Evolutionary conservation across 2,329 filamentous ascomycete genomes (phyloP).

Genomic region (Aureobasidium uvarum): DNA sequence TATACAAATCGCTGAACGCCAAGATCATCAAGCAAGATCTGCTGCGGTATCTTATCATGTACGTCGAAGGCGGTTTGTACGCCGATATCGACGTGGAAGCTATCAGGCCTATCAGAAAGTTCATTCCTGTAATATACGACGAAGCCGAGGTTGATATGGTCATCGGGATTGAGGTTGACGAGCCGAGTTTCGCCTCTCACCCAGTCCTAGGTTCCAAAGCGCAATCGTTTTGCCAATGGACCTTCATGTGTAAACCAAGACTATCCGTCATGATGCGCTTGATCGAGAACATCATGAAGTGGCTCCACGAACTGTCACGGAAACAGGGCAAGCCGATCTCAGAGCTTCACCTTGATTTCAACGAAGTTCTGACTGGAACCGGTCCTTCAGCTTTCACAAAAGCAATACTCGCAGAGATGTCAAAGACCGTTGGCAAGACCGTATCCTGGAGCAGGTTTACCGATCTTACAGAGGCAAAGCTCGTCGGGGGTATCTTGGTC

Average conservation of each 20-base stretch:
- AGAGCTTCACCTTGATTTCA: constrained; percentile 62
- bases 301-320: constrained; percentile 58
- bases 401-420: constrained; percentile 64
- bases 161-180: constrained; percentile 66
- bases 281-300: constrained; percentile 64
- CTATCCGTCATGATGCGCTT: constrained; percentile 65
- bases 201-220: constrained; percentile 64
- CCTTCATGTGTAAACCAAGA: constrained; percentile 64
- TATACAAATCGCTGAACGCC: constrained; percentile 58
- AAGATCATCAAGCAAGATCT: constrained; percentile 65
- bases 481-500: constrained; percentile 62
- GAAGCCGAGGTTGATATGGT: constrained; percentile 63
- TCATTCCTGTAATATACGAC: constrained; percentile 60
- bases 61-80: constrained; percentile 60
- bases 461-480: constrained; percentile 61
- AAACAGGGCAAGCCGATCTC: constrained; percentile 57
- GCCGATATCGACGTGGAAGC: constrained; percentile 59
- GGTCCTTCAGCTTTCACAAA: constrained; percentile 65
- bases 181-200: constrained; percentile 61
- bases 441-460: constrained; percentile 64
- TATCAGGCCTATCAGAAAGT: constrained; percentile 52
- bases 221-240: constrained; percentile 69
- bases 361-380: constrained; percentile 67
- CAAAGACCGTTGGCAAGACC: constrained; percentile 42
- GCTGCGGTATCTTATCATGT: constrained; percentile 63